Percentiles rank a stretch among this genome's conserved stretches.
Conservation (phyloP, 2,329 filamentous ascomycete genomes). For the Orbilia blumenaviensis region DNA sequence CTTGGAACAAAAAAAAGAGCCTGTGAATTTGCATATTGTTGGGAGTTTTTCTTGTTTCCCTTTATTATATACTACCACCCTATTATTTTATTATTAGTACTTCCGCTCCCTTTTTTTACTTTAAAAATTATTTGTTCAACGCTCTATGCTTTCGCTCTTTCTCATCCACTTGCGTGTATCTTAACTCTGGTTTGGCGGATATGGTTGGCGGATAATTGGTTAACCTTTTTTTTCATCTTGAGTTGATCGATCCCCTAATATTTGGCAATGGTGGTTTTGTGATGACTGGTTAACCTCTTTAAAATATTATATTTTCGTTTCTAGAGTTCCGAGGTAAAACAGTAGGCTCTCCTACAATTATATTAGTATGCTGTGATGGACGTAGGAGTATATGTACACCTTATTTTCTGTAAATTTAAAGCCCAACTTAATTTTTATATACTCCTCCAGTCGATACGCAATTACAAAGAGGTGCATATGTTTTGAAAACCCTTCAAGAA, state of each 20-base stretch:
- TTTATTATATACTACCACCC: neutral
- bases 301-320: too few relatives aligned
- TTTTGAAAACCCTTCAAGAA: too few relatives aligned
- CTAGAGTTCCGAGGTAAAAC: too few relatives aligned
- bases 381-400: too few relatives aligned
- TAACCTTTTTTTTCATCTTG: neutral
- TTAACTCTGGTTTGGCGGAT: neutral
- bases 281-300: neutral
- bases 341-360: too few relatives aligned
- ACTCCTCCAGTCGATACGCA: too few relatives aligned
- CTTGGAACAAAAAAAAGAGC: neutral
- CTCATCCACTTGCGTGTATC: neutral
- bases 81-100: slow-evolving; percentile 10
- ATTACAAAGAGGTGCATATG: too few relatives aligned
- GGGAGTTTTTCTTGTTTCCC: slow-evolving; percentile 32
- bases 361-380: too few relatives aligned
- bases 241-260: too few relatives aligned
- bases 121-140: neutral
- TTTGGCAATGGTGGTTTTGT: too few relatives aligned
- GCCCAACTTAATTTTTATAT: too few relatives aligned
- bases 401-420: too few relatives aligned
- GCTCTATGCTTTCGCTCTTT: slow-evolving; percentile 19
- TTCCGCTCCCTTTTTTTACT: neutral
- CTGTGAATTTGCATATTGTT: slow-evolving; percentile 30
- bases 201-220: slow-evolving; percentile 3